Evolutionary conservation across 768 basidiomycete genomes (phyloP).

Genomic region (Terana coerulea): DNA sequence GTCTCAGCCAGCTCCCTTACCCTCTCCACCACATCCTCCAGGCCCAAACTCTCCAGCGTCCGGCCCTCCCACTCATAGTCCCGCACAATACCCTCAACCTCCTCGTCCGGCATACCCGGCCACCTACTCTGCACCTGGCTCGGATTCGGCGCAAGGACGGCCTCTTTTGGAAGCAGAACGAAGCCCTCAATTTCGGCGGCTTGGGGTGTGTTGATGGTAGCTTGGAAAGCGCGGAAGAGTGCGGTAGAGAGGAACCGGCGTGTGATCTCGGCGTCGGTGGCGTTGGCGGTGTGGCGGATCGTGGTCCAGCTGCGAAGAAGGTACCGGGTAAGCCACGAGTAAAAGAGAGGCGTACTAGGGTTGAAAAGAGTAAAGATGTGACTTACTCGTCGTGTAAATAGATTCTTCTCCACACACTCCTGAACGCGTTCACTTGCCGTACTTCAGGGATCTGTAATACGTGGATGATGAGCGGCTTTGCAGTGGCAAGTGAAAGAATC

Average conservation of each 20-base stretch:
- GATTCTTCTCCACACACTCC: constrained; percentile 82
- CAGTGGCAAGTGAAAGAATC: not conserved
- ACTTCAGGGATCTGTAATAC: constrained; percentile 52
- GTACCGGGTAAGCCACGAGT: not conserved
- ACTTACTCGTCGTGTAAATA: constrained; percentile 84
- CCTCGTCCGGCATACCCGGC: constrained; percentile 67
- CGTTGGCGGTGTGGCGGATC: constrained; percentile 68
- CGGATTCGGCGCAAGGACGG: constrained; percentile 52
- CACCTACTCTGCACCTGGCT: constrained; percentile 67
- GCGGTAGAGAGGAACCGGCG: constrained; percentile 71
- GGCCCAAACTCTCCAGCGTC: constrained; percentile 46
- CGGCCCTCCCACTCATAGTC: constrained; percentile 66
- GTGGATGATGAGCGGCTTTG: constrained; percentile 21
- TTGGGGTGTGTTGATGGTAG: constrained; percentile 36
- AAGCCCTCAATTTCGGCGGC: constrained; percentile 33
- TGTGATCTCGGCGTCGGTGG: constrained; percentile 75
- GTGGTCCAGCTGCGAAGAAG: constrained; percentile 59
- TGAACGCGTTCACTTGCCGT: constrained; percentile 63
- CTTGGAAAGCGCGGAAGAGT: constrained; percentile 61
- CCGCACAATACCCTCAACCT: constrained; percentile 50
- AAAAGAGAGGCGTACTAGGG: not conserved
- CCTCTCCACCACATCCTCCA: constrained; percentile 60
- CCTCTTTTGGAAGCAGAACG: constrained; percentile 53
- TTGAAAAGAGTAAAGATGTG: not conserved
- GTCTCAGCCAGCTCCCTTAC: constrained; percentile 59